phyloP scores from a whole-genome alignment of 1,284 basidiomycete species.

The Ustilago nuda region DNA sequence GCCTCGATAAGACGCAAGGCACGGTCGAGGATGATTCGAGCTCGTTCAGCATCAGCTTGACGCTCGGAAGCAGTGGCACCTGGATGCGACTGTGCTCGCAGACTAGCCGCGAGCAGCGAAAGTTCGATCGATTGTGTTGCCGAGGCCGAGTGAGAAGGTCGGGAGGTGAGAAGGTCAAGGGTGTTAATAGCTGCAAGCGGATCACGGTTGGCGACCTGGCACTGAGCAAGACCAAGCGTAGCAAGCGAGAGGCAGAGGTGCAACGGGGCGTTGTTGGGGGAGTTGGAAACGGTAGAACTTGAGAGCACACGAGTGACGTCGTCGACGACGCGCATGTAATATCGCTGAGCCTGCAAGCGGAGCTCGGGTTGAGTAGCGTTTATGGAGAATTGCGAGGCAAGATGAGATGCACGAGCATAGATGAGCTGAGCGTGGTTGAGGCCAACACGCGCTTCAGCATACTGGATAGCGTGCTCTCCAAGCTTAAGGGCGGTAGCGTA shows the following conservation, averaged over 20 bases:
- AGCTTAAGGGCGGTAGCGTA: conserved; percentile 65
- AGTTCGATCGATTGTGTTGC: conserved; percentile 55
- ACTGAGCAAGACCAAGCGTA: conserved; percentile 65
- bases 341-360: conserved; percentile 57
- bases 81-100: conserved; percentile 58
- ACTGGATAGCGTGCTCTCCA: conserved; percentile 67
- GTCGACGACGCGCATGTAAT: conserved; percentile 61
- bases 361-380: conserved; percentile 49
- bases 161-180: conserved; percentile 55
- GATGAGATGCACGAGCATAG: conserved; percentile 63
- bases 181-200: conserved; percentile 60
- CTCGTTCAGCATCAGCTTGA: conserved; percentile 50
- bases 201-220: conserved; percentile 60
- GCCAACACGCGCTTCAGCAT: conserved; percentile 59
- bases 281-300: conserved; percentile 19
- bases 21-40: conserved; percentile 62
- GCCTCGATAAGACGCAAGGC: conserved; percentile 59
- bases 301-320: conserved; percentile 45
- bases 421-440: conserved; percentile 60
- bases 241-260: conserved; percentile 57
- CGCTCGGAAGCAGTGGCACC: conserved; percentile 56
- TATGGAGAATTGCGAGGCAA: conserved; percentile 55
- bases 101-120: conserved; percentile 57
- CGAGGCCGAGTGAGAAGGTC: conserved; percentile 39
- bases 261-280: conserved; percentile 36